These are phyloP conservation scores for Francoa sonchifolia DNA, from an alignment of 441 rosid genomes.

Conservation along the genomic window DNA sequence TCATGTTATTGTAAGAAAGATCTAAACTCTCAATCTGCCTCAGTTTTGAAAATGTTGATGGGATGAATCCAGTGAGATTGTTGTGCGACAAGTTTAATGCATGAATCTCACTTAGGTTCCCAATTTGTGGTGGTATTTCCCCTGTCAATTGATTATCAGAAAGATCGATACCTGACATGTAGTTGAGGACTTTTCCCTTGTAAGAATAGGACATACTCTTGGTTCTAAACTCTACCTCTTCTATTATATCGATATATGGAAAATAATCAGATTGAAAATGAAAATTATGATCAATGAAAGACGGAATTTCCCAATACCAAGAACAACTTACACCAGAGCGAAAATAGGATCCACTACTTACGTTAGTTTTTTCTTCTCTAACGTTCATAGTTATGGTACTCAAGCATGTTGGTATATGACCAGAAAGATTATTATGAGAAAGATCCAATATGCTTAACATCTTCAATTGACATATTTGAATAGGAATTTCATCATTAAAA, in stretches of 20 bases:
- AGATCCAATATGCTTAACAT: conserved; percentile 8
- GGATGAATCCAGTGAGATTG: conserved; percentile 12
- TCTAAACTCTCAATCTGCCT: conserved; percentile 8
- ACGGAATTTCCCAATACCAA: no score
- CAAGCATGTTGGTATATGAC: conserved; percentile 6
- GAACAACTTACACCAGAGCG: neutral
- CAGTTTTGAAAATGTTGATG: conserved; percentile 6
- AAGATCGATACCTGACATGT: conserved; percentile 17
- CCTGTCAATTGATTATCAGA: conserved; percentile 13
- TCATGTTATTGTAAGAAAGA: conserved; percentile 13
- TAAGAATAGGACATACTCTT: conserved; percentile 5
- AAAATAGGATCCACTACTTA: neutral
- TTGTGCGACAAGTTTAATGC: conserved; percentile 13
- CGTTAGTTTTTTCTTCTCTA: neutral
- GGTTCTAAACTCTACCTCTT: conserved; percentile 4
- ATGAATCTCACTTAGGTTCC: neutral
- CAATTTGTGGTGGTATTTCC: conserved; percentile 13
- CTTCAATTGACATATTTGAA: neutral
- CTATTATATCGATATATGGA: neutral
- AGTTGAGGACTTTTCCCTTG: neutral
- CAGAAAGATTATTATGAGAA: neutral
- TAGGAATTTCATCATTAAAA: neutral
- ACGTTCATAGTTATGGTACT: neutral
- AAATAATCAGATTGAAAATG: neutral
- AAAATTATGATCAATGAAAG: no score